Percentiles rank a stretch among this genome's conserved stretches.
Conservation (phyloP, 2,329 filamentous ascomycete species). For the Furcasterigmium sp. region DNA sequence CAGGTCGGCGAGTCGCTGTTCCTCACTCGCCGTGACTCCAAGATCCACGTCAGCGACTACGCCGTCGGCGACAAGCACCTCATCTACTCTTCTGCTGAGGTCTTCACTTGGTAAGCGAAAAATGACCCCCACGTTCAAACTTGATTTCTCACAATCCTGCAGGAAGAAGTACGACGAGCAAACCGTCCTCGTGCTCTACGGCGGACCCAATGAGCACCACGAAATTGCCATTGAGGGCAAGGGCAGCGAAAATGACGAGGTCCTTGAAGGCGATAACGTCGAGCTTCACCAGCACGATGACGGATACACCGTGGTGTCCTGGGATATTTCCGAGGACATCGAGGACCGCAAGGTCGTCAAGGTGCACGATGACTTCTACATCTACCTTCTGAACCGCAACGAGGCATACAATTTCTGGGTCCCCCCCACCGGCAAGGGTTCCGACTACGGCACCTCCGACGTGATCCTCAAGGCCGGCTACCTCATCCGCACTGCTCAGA, state of each 20-base stretch:
- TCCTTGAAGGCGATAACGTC: conserved; percentile 23
- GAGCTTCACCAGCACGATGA: conserved; percentile 5
- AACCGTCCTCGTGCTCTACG: conserved; percentile 60
- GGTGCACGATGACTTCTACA: conserved; percentile 39
- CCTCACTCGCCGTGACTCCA: conserved; percentile 60
- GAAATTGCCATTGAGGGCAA: conserved; percentile 48
- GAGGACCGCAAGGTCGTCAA: conserved; percentile 45
- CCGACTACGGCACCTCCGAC: conserved; percentile 29
- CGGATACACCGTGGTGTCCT: conserved; percentile 23
- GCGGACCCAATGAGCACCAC: conserved; percentile 55
- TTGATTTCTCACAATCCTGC: background rate
- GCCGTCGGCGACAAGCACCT: conserved; percentile 52
- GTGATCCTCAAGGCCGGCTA: conserved; percentile 62
- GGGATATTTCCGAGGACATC: conserved; percentile 47
- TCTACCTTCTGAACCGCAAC: conserved; percentile 58
- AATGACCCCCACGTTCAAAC: too few relatives aligned
- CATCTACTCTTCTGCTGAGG: conserved; percentile 64
- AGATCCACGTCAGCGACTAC: conserved; percentile 64
- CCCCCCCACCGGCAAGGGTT: conserved; percentile 33
- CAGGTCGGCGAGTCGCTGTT: conserved; percentile 51
- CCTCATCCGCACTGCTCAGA: conserved; percentile 54
- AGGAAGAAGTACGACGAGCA: conserved; percentile 51
- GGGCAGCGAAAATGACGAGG: conserved; percentile 18
- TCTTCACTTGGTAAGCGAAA: conserved; percentile 59
- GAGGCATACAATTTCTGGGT: conserved; percentile 67